Evolutionary conservation across 2,329 filamentous ascomycete genomes (phyloP).

Genomic region (Aspergillus novofumigatus): DNA sequence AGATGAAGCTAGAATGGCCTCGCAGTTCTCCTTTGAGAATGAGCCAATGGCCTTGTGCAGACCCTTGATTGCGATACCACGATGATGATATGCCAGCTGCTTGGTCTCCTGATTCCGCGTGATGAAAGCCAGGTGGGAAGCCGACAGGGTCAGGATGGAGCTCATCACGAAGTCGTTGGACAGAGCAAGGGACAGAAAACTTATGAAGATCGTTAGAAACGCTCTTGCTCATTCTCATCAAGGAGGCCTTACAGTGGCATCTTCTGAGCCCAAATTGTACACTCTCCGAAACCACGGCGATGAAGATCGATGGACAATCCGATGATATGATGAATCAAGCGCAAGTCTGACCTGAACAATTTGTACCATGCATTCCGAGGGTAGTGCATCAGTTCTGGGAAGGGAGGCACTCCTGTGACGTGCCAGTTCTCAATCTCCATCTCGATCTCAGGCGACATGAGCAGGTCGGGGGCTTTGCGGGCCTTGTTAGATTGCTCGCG

Average conservation of each 20-base stretch:
- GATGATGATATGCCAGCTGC: constrained; percentile 85
- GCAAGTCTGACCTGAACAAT: constrained; percentile 73
- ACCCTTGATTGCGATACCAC: constrained; percentile 78
- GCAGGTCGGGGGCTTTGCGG: constrained; percentile 58
- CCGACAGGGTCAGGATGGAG: constrained; percentile 86
- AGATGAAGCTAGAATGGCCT: constrained; percentile 87
- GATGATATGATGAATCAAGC: constrained; percentile 86
- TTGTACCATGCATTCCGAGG: constrained; percentile 68
- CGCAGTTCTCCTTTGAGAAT: constrained; percentile 82
- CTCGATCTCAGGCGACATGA: constrained; percentile 85
- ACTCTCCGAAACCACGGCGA: constrained; percentile 70
- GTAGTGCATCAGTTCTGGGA: constrained; percentile 73
- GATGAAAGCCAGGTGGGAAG: constrained; percentile 86
- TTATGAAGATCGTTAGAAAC: constrained; percentile 34
- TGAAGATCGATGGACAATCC: constrained; percentile 80
- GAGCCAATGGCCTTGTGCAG: constrained; percentile 80
- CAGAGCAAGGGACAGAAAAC: constrained; percentile 77
- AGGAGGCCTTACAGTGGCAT: constrained; percentile 73
- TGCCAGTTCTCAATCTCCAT: constrained; percentile 78
- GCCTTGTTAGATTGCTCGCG: constrained; percentile 49
- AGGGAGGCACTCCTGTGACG: constrained; percentile 77
- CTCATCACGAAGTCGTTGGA: constrained; percentile 90
- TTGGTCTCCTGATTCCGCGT: constrained; percentile 80
- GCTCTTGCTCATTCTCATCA: not conserved
- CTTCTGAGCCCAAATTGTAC: constrained; percentile 88